Evolutionary conservation across 1,284 basidiomycete species (phyloP).

Genomic region (Naganishia liquefaciens): DNA sequence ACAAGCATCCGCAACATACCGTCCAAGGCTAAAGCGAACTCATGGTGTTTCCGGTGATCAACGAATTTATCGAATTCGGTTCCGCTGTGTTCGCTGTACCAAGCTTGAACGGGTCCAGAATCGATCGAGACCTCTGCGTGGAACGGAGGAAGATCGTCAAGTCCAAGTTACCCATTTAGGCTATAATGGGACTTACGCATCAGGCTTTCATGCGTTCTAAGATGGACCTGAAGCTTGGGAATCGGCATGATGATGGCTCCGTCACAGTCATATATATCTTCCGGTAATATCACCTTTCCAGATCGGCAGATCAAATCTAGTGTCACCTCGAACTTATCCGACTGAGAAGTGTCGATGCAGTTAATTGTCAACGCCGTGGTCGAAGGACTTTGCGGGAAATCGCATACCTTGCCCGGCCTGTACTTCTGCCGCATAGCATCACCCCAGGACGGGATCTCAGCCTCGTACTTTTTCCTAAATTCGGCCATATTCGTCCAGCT

Average conservation of each 20-base stretch:
- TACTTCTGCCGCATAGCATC: slow-evolving; percentile 79
- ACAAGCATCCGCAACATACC: neutral
- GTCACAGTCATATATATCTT: slow-evolving; percentile 72
- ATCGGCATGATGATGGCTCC: slow-evolving; percentile 60
- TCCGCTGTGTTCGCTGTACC: slow-evolving; percentile 7
- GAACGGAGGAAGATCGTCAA: neutral
- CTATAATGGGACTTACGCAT: slow-evolving; percentile 67
- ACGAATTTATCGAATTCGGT: slow-evolving; percentile 58
- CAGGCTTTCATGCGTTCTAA: slow-evolving; percentile 77
- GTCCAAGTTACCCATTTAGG: slow-evolving; percentile 41
- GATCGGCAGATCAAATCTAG: slow-evolving; percentile 63
- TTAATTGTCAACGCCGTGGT: neutral
- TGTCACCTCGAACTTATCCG: slow-evolving; percentile 76
- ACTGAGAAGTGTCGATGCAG: slow-evolving; percentile 55
- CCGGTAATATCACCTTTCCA: slow-evolving; percentile 66
- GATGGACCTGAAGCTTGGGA: slow-evolving; percentile 70
- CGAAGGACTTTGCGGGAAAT: neutral
- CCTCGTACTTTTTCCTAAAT: slow-evolving; percentile 69
- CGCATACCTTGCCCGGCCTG: slow-evolving; percentile 67
- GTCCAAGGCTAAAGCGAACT: slow-evolving; percentile 35
- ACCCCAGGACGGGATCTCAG: slow-evolving; percentile 62
- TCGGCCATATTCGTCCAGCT: slow-evolving; percentile 84
- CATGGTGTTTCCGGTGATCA: slow-evolving; percentile 48
- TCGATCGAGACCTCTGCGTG: slow-evolving; percentile 71
- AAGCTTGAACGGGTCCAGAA: slow-evolving; percentile 58